Base-by-base conservation (phyloP, 1,284 basidiomycete species). In the Ganoderma lucidum region DNA sequence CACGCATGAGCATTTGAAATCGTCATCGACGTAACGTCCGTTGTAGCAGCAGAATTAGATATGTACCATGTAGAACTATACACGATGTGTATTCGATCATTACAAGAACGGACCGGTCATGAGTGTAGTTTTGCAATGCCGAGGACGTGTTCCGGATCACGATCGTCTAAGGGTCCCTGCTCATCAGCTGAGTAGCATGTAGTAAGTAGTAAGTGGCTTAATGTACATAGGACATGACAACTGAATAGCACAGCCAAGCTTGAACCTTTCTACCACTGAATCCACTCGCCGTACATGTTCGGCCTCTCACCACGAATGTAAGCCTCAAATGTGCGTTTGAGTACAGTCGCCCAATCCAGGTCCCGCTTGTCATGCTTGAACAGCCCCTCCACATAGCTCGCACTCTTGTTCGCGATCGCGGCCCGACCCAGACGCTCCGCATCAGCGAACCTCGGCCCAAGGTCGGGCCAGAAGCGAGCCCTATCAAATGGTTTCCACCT, bases 401-500 rank as follows among this genome's bases (percentile, higher is more conserved):
- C 65, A 15, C 73, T 53, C 51, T 75, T 72, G 63, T 72, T 71
- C 12, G 76, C 75, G 19, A 75, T 71, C 2, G 76, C 80, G 12
- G 81, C 81, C 12, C 87, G 86, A 17, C 88, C 89, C 62, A 84
- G 81, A 73, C 82, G 84, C 80, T 97, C 95, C 42, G 92, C 93
- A 39, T 88, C 88, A 45, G 83, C 83, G 79, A 98, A 98, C 30
- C 87, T 87, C 3, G 87, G 83, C 1, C 96, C 96, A 28, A 98
- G 88, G 78, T 97, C 96, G 10, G 96, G 96, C 88, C 90, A 98
- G 79, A 97, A 96, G 23, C 96, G 90, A 9, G 88, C 82, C 1
- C 93, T 87, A 79, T 98, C 96, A 75, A 98, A 97, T 2, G 96
- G 94, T 70, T 93, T 90, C 96, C 96, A 97, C 95, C 95, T 96